Evolutionary conservation across 176 grass and related monocot genomes (phyloP).

Genomic region (Eleusine indica): DNA sequence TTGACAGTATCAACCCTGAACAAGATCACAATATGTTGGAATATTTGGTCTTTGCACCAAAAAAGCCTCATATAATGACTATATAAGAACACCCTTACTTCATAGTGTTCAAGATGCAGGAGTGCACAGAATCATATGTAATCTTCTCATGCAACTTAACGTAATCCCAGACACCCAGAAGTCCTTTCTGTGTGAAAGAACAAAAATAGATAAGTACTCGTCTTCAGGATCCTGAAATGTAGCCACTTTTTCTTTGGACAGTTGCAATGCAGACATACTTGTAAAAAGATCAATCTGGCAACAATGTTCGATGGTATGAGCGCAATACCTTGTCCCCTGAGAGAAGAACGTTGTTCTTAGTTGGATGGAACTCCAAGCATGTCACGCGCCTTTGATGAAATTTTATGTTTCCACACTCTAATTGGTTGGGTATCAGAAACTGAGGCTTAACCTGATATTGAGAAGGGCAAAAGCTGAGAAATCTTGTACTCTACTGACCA

Average conservation of each 20-base stretch:
- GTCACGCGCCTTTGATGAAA: constrained; percentile 85
- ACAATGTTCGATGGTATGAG: constrained; percentile 3
- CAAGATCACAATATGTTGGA: constrained; percentile 15
- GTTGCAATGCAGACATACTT: background rate
- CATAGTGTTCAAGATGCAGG: constrained; percentile 89
- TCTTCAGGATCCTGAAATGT: background rate
- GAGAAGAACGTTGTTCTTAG: constrained; percentile 73
- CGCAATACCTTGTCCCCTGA: constrained; percentile 87
- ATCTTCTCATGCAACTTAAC: constrained; percentile 86
- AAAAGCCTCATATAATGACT: background rate
- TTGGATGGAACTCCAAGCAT: constrained; percentile 95
- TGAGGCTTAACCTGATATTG: constrained; percentile 64
- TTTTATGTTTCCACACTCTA: constrained; percentile 85
- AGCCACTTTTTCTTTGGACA: background rate
- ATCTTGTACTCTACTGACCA: background rate
- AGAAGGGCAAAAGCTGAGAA: background rate
- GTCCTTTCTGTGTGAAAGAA: constrained; percentile 71
- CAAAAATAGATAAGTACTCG: background rate
- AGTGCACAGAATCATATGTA: constrained; percentile 80
- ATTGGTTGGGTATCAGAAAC: constrained; percentile 71
- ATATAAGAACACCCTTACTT: constrained; percentile 62
- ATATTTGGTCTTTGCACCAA: background rate
- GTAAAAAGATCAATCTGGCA: constrained; percentile 13
- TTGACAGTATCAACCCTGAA: constrained; percentile 68
- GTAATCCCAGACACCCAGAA: constrained; percentile 92